These are phyloP conservation scores for Allomyces macrogynus DNA, from an alignment of 192 early-diverging fungal genomes.

Conservation along the genomic window DNA sequence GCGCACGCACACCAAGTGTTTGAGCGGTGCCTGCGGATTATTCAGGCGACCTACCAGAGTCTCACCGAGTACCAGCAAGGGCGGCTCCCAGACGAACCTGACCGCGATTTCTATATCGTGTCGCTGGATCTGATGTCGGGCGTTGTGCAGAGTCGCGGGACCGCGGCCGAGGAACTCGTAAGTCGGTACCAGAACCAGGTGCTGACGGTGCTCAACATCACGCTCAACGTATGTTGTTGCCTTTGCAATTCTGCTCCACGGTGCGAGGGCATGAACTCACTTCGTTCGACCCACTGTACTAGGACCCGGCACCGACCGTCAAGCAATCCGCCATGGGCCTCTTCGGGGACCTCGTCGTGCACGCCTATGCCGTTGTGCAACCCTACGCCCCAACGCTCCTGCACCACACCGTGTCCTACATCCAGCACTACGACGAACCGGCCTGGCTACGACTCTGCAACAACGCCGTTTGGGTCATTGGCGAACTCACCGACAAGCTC, in stretches of 20 bases:
- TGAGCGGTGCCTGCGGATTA: constrained; percentile 69
- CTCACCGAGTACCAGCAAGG: constrained; percentile 22
- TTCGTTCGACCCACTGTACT: background rate
- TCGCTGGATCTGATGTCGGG: constrained; percentile 86
- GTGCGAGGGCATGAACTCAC: too few species aligned
- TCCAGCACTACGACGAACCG: constrained; percentile 51
- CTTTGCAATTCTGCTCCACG: background rate
- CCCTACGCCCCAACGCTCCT: constrained; percentile 61
- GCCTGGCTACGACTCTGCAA: constrained; percentile 50
- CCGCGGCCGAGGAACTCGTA: constrained; percentile 53
- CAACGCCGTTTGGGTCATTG: constrained; percentile 94
- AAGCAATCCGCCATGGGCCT: constrained; percentile 90
- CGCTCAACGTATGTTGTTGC: background rate
- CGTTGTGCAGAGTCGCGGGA: constrained; percentile 74
- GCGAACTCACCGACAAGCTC: constrained; percentile 81
- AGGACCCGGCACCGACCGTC: constrained; percentile 54
- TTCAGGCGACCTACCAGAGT: constrained; percentile 41
- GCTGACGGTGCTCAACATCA: constrained; percentile 4
- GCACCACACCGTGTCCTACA: constrained; percentile 48
- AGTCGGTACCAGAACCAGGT: constrained; percentile 14
- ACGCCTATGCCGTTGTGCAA: constrained; percentile 58
- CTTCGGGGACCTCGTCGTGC: constrained; percentile 89
- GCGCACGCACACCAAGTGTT: constrained; percentile 73
- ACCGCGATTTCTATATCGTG: constrained; percentile 93
- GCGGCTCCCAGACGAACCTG: constrained; percentile 34